phyloP scores from a whole-genome alignment of 768 basidiomycete species.

The Pholiota microspora region DNA sequence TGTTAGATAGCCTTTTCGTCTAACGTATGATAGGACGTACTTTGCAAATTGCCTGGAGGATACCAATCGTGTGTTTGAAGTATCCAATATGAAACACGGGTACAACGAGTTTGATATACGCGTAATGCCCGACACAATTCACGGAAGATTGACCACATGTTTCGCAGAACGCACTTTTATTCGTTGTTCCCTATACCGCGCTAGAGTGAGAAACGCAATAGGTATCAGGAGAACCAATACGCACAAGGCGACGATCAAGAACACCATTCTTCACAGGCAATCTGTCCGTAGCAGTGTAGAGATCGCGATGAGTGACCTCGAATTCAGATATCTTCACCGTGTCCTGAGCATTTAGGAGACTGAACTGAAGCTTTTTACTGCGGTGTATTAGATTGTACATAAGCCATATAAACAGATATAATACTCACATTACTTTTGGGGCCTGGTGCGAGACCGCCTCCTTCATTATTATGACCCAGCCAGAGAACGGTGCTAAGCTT shows the following conservation, averaged over 20 bases:
- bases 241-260: slow-evolving; percentile 84
- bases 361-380: slow-evolving; percentile 96
- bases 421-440: slow-evolving; percentile 76
- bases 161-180: slow-evolving; percentile 90
- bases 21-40: slow-evolving; percentile 37
- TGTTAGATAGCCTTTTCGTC: neutral
- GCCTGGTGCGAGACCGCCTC: slow-evolving; percentile 76
- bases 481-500: neutral
- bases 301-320: slow-evolving; percentile 89
- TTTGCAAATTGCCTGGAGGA: slow-evolving; percentile 97
- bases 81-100: slow-evolving; percentile 99
- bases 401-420: neutral
- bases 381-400: neutral
- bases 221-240: slow-evolving; percentile 22
- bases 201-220: neutral
- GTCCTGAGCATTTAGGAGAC: slow-evolving; percentile 90
- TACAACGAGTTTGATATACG: slow-evolving; percentile 94
- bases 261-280: slow-evolving; percentile 90
- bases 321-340: slow-evolving; percentile 96
- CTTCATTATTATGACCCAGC: slow-evolving; percentile 54
- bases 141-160: slow-evolving; percentile 91
- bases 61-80: slow-evolving; percentile 92
- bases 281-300: slow-evolving; percentile 84
- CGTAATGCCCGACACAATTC: slow-evolving; percentile 97
- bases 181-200: slow-evolving; percentile 78